Evolutionary conservation across 2,329 filamentous ascomycete genomes (phyloP).

Genomic region (Plenodomus tracheiphilus): DNA sequence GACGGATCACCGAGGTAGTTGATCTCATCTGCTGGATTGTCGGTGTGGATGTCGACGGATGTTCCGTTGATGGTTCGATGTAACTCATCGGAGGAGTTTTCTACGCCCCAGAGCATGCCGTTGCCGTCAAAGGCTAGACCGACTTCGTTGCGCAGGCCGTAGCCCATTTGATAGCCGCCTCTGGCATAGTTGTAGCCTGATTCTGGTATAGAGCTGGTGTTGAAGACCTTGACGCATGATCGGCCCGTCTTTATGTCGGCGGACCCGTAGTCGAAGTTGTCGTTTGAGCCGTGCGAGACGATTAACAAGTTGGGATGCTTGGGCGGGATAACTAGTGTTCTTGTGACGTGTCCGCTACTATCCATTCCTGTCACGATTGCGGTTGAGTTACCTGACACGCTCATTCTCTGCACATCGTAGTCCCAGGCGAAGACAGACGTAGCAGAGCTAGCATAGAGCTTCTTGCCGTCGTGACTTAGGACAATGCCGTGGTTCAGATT

Average conservation of each 20-base stretch:
- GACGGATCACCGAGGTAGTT: conserved; percentile 65
- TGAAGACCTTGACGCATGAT: conserved; percentile 65
- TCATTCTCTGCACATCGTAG: conserved; percentile 28
- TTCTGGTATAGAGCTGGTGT: conserved; percentile 43
- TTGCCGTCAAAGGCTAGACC: conserved; percentile 54
- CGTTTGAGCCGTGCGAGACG: conserved; percentile 66
- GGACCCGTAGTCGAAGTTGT: conserved; percentile 63
- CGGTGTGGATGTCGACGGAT: conserved; percentile 61
- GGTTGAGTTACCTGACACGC: conserved; percentile 34
- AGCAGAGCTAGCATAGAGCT: conserved; percentile 33
- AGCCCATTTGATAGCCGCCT: conserved; percentile 57
- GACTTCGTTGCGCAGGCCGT: conserved; percentile 72
- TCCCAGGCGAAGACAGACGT: conserved; percentile 29
- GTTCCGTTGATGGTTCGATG: conserved; percentile 53
- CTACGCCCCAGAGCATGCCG: conserved; percentile 55
- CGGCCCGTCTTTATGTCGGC: conserved; percentile 57
- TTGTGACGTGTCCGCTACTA: conserved; percentile 29
- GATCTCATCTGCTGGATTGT: conserved; percentile 74
- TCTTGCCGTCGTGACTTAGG: conserved; percentile 33
- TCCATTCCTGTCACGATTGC: conserved; percentile 33
- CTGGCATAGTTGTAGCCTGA: conserved; percentile 51
- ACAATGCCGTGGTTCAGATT: conserved; percentile 38
- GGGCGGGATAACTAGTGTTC: conserved; percentile 27
- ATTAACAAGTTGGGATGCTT: conserved; percentile 54
- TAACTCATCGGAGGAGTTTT: conserved; percentile 69